Evolutionary conservation across 139 green algal genomes (phyloP), one percentile per base, ranked within the genome.

Genomic region (Chlorella vulgaris): DNA sequence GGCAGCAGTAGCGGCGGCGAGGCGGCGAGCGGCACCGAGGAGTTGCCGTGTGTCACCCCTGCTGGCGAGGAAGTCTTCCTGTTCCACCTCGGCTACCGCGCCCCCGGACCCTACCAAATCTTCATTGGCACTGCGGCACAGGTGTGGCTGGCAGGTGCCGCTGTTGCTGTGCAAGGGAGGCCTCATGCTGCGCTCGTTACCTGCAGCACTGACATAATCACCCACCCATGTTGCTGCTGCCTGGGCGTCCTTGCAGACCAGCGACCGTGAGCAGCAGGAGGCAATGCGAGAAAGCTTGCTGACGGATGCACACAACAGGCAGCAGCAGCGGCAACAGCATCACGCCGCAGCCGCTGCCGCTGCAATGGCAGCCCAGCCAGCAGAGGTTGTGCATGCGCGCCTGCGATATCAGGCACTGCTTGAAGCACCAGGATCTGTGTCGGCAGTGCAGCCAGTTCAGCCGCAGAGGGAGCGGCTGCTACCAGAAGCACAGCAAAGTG

Each of bases 1-100:
- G 47, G 33, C 43, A n/a, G 60, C 26, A 40, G 36, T 38, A 35
- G 36, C 67, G 10, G 22, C 10, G 13, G 21, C 28, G 28, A 15
- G n/a, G 28, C 61, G 31, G 42, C 24, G n/a, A 26, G 61, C 10
- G 42, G 19, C 2, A 7, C 65, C 26, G 76, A 81, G 7, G 61
- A 74, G n/a, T 42, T 81, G 76, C 76, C 62, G 3, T 53, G 8
- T 10, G 36, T 4, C 24, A 62, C 42, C 29, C 47, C 78, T 0
- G 42, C 31, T 26, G 78, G 78, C 6, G 78, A 83, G 8, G 78
- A 83, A n/a, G 38, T 83, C 0, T 83, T 83, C 31, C 53, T 83
- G 7, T 66, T 66, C 1, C 29, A 69, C 53, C 53, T 75, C 7
- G 78, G 78, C 51, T 83, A 78, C 53, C 24, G 53, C 33, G 67